Evolutionary conservation across 805 yeast genomes (phyloP), one percentile per base, ranked within the genome.

Genomic region (Pichia exigua): DNA sequence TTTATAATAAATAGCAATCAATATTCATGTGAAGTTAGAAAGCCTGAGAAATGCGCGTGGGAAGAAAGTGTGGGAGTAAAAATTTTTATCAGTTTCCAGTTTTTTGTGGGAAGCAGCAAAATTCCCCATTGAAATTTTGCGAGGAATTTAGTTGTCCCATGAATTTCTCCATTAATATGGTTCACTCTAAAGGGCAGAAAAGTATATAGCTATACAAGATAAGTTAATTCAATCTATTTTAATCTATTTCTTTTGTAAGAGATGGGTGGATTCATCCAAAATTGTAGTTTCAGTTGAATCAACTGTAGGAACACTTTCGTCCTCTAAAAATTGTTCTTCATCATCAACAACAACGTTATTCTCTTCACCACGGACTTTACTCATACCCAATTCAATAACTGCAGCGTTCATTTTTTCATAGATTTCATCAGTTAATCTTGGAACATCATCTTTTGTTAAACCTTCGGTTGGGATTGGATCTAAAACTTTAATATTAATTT

Each of bases 391-490:
- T 44, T 64, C 65, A 47, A 67, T 54, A 22, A 75, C 63, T 13
- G 64, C 69, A 13, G 60, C 57, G 38, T 67, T 58, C 96, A 92
- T 91, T 30, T 65, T 63, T 0, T 73, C 73, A 60, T 86, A 74
- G 11, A 83, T 76, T n/a, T 73, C 66, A 20, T 73, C 75, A 42
- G 82, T 69, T 50, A 92, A 77, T 3, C 66, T 75, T 49, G 78
- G 73, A 44, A 94, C 85, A 55, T 89, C 89, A 17, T 83, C 91
- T 49, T 82, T 76, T 20, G 84, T 78, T 61, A 88, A 65, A 22
- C 83, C 83, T 21, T 74, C 77, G 11, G 97, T 89, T 12, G 78
- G 64, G 53, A 92, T 74, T 39, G 97, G 97, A 50, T 86, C 85
- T 55, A 94, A 74, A 11, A 94, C 96, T 59, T 81, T 84, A 52